phyloP scores from a whole-genome alignment of 2,329 filamentous ascomycete genomes.

The Penicillium sclerotiorum region DNA sequence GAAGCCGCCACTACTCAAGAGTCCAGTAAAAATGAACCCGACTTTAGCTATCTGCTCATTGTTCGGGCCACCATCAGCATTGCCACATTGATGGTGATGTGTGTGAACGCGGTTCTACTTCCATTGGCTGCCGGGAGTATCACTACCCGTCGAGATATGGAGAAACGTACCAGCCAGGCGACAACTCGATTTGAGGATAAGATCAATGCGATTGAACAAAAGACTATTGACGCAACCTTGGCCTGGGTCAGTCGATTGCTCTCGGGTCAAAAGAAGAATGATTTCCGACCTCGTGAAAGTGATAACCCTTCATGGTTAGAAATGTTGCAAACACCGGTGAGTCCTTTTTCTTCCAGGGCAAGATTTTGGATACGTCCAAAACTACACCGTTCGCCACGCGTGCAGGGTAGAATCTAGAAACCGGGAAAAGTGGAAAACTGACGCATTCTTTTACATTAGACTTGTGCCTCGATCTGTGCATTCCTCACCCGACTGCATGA shows the following conservation, averaged over 20 bases:
- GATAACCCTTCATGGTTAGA: slow-evolving; percentile 64
- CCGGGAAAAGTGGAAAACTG: neutral
- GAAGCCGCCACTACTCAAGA: slow-evolving; percentile 79
- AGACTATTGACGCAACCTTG: slow-evolving; percentile 70
- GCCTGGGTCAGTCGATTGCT: slow-evolving; percentile 76
- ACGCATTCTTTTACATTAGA: slow-evolving; percentile 41
- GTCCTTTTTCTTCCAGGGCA: too few species aligned
- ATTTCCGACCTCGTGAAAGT: slow-evolving; percentile 85
- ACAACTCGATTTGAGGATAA: slow-evolving; percentile 83
- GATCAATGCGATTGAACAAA: slow-evolving; percentile 70
- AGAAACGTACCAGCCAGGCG: slow-evolving; percentile 74
- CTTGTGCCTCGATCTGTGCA: slow-evolving; percentile 76
- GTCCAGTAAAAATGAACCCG: slow-evolving; percentile 78
- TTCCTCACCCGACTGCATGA: slow-evolving; percentile 73
- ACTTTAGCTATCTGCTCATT: slow-evolving; percentile 78
- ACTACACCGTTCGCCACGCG: too few species aligned
- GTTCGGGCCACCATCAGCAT: slow-evolving; percentile 84
- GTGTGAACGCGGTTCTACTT: slow-evolving; percentile 86
- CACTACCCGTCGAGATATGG: slow-evolving; percentile 86
- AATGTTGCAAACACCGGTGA: slow-evolving; percentile 72
- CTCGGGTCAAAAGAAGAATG: slow-evolving; percentile 78
- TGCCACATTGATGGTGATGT: slow-evolving; percentile 89
- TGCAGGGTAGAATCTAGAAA: too few species aligned
- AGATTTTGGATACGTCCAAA: too few species aligned
- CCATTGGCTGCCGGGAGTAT: slow-evolving; percentile 87